Evolutionary conservation across 495 filamentous ascomycete species (phyloP).

Genomic region (Entonaema liquescens): DNA sequence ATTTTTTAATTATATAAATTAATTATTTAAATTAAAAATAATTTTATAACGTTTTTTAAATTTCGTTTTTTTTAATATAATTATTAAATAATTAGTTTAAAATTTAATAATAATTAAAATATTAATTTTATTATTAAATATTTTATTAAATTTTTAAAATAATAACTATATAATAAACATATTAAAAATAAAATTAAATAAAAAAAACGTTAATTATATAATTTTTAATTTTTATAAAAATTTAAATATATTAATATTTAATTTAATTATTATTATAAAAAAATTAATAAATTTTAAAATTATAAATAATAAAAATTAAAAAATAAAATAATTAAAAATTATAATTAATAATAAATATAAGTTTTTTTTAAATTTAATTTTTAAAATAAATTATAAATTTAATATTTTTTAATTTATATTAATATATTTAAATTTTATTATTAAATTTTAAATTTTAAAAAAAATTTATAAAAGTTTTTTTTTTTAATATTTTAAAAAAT

Average conservation of each 20-base stretch:
- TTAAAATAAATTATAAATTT: background rate
- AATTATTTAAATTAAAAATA: too few species aligned
- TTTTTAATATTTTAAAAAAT: background rate
- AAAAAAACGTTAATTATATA: background rate
- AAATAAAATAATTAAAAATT: background rate
- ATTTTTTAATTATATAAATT: too few species aligned
- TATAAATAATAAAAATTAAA: background rate
- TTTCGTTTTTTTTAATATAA: too few species aligned
- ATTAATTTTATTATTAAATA: too few species aligned
- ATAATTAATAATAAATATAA: background rate
- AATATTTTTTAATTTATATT: background rate
- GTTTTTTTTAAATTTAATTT: background rate
- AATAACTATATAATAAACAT: background rate
- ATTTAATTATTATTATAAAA: background rate
- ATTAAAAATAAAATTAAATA: background rate
- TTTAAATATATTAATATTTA: background rate
- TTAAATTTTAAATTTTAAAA: background rate
- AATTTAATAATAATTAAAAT: too few species aligned
- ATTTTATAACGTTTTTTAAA: too few species aligned
- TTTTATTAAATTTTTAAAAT: background rate
- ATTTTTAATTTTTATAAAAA: background rate
- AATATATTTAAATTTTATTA: background rate
- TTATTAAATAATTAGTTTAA: too few species aligned
- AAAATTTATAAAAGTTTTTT: background rate
- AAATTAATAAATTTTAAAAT: background rate